A percentile compares a stretch with the other conserved stretches of the same genome.
These are phyloP conservation scores for Leucocoprinus birnbaumii DNA, from an alignment of 768 basidiomycete genomes.

Conservation along the genomic window DNA sequence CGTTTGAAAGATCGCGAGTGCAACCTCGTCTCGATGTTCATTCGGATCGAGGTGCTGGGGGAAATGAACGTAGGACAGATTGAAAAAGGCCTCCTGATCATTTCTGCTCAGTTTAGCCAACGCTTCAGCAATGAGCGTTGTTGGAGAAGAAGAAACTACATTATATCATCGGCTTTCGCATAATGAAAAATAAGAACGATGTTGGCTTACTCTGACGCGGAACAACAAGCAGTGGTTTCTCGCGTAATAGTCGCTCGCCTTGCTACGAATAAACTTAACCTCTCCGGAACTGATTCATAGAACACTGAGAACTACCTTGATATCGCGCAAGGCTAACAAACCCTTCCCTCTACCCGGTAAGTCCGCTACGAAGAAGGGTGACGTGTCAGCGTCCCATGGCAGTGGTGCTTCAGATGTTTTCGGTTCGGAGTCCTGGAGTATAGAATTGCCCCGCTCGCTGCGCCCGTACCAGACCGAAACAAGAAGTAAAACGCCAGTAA, in stretches of 20 bases:
- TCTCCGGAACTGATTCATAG: neutral
- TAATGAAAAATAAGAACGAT: conserved; percentile 2
- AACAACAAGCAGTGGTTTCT: conserved; percentile 52
- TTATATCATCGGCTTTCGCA: neutral
- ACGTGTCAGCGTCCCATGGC: neutral
- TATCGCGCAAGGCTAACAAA: conserved; percentile 47
- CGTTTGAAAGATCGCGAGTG: conserved; percentile 64
- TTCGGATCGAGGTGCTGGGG: conserved; percentile 36
- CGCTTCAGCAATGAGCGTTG: conserved; percentile 34
- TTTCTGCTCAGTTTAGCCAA: conserved; percentile 29
- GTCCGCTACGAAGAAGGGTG: conserved; percentile 33
- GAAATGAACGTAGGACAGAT: conserved; percentile 56
- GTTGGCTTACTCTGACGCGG: conserved; percentile 41
- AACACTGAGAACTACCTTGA: conserved; percentile 32
- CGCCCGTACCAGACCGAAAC: neutral
- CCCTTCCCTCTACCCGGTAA: conserved; percentile 57
- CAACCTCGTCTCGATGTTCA: conserved; percentile 40
- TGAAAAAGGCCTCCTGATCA: conserved; percentile 42
- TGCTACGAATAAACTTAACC: conserved; percentile 30
- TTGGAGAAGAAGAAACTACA: conserved; percentile 43
- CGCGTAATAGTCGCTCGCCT: conserved; percentile 57
- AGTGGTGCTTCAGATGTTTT: neutral
- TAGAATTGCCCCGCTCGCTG: neutral
- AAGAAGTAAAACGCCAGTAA: neutral
- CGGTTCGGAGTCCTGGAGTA: neutral